Percentiles rank a stretch among this genome's conserved stretches.
phyloP scores from a whole-genome alignment of 495 filamentous ascomycete species.

The Daldinia concentrica region DNA sequence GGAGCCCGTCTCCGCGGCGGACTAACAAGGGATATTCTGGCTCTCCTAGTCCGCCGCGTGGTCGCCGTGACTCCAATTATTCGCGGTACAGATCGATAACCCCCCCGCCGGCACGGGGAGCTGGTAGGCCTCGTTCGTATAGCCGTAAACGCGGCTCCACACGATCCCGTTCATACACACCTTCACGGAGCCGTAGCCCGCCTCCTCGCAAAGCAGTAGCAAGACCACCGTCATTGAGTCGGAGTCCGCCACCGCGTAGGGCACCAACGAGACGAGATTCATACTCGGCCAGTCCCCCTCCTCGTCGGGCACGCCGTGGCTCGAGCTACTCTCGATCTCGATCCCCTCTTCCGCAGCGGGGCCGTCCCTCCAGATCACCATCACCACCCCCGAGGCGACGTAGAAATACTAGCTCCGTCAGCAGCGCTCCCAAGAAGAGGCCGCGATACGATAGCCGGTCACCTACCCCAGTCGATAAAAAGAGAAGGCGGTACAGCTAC shows the following conservation, averaged over 20 bases:
- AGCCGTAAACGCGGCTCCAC: slow-evolving; percentile 34
- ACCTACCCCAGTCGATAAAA: slow-evolving; percentile 25
- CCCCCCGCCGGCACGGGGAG: slow-evolving; percentile 33
- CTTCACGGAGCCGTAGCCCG: slow-evolving; percentile 42
- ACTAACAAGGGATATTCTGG: slow-evolving; percentile 21
- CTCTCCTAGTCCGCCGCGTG: slow-evolving; percentile 36
- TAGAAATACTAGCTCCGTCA: slow-evolving; percentile 33
- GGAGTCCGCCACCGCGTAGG: slow-evolving; percentile 43
- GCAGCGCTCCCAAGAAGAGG: slow-evolving; percentile 35
- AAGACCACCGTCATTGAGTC: slow-evolving; percentile 18
- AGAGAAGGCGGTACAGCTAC: slow-evolving; percentile 46
- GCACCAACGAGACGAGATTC: slow-evolving; percentile 41
- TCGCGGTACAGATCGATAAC: slow-evolving; percentile 46
- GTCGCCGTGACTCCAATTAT: slow-evolving; percentile 33
- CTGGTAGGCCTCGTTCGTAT: slow-evolving; percentile 34
- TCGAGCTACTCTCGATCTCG: slow-evolving; percentile 43
- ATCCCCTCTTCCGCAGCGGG: slow-evolving; percentile 25
- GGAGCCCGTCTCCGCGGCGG: slow-evolving; percentile 35
- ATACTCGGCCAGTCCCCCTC: slow-evolving; percentile 46
- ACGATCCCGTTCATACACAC: slow-evolving; percentile 38
- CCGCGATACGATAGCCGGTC: slow-evolving; percentile 32
- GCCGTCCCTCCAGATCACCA: slow-evolving; percentile 17
- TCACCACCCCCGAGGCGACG: slow-evolving; percentile 29
- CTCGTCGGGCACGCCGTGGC: slow-evolving; percentile 31
- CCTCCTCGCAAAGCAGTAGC: slow-evolving; percentile 35